phyloP scores from a whole-genome alignment of 345 rosid genomes.

The Dipteronia sinensis region DNA sequence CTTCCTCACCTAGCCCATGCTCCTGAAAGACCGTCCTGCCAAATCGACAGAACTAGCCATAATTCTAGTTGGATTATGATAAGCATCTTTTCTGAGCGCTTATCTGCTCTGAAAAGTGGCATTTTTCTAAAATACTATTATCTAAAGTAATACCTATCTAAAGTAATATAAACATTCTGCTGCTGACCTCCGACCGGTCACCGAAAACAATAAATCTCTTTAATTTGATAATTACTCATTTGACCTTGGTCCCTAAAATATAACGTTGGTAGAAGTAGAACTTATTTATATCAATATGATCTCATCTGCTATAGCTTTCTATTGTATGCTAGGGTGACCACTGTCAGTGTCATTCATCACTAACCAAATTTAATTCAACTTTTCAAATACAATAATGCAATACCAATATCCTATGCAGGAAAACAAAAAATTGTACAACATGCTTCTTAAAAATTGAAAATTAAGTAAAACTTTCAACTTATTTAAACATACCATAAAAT shows the following conservation, averaged over 20 bases:
- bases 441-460: constrained; percentile 1
- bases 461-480: constrained; percentile 4
- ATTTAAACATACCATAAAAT: constrained; percentile 64
- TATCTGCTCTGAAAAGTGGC: background rate
- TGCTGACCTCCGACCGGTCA: background rate
- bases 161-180: background rate
- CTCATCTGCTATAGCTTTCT: background rate
- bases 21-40: constrained; percentile 82
- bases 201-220: background rate
- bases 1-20: constrained; percentile 73
- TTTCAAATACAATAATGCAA: background rate
- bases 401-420: background rate
- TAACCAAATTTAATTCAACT: constrained; percentile 4
- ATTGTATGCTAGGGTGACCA: background rate
- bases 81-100: constrained; percentile 2
- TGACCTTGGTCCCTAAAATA: background rate
- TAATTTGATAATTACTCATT: background rate
- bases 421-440: background rate
- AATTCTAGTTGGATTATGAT: background rate
- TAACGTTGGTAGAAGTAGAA: background rate
- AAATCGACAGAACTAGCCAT: constrained; percentile 22
- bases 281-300: background rate
- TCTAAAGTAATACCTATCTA: background rate
- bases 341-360: background rate
- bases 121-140: background rate